Base-by-base conservation (phyloP, 129 eudicot genomes). In the Flaveria trinervia region DNA sequence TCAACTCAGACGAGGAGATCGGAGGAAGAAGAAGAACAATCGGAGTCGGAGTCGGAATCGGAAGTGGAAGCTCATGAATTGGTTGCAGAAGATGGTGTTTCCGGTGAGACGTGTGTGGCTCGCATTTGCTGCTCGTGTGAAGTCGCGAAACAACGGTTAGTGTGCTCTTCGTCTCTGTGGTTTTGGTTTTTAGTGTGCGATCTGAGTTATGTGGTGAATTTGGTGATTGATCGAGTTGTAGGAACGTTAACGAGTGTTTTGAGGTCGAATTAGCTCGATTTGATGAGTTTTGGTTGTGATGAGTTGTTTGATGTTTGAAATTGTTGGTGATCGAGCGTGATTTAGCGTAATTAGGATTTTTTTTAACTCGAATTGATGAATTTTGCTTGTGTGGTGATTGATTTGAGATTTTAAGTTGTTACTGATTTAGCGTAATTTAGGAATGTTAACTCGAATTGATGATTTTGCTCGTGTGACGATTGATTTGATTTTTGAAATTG, bases 41-140 rank as follows among this genome's bases (percentile, higher is more conserved):
- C 41, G 41, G 41, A 36, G 7, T 36, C 45, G 46, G 70, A 30
- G 15, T 36, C 66, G 66, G 12, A 41, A 52, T n/a, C 71, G 69
- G 81, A 86, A 79, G 77, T 76, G 36, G 16, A 85, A 85, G 72
- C 66, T 83, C 66, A 86, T 85, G 90, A 86, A 62, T 28, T 84
- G 83, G 90, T 67, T 86, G 85, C 83, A 84, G 1, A 88, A 88
- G 45, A 84, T 88, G 83, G 90, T 82, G 16, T 88, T 88, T 57
- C 93, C 93, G 5, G 90, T 88, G 22, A 83, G 88, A 52, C 79
- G 90, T 74, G 90, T 83, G 59, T 86, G 88, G 85, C 51, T 86
- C 77, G 81, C 88, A 5, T 72, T 88, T 76, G 73, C 93, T 51
- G 62, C 93, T 45, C 89, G 89, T 57, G 82, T 85, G 28, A 88